phyloP scores from a whole-genome alignment of 805 yeast genomes.

The Candida ovalis region DNA sequence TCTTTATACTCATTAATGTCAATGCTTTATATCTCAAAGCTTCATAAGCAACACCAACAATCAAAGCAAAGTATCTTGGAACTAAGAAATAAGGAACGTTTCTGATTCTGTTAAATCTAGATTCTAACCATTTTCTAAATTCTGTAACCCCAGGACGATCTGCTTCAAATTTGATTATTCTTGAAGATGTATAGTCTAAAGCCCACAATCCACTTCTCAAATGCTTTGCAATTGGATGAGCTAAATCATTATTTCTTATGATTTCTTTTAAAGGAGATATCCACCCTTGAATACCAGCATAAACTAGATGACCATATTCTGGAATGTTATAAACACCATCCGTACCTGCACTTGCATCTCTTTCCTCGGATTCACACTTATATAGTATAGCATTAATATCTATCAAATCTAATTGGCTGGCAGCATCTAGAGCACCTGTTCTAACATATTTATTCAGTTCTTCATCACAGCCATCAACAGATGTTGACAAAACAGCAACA shows the following conservation, averaged over 20 bases:
- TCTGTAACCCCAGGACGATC: constrained; percentile 44
- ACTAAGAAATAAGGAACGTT: constrained; percentile 72
- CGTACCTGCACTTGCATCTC: constrained; percentile 68
- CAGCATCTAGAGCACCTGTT: constrained; percentile 73
- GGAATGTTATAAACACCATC: constrained; percentile 79
- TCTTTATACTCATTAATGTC: constrained; percentile 46
- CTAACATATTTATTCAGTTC: constrained; percentile 64
- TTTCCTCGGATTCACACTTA: constrained; percentile 82
- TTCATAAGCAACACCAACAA: constrained; percentile 79
- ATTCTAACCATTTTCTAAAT: constrained; percentile 67
- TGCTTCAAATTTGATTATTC: constrained; percentile 52
- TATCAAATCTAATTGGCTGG: constrained; percentile 52
- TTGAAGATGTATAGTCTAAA: constrained; percentile 61
- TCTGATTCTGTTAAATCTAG: constrained; percentile 60
- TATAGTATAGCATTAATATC: constrained; percentile 76
- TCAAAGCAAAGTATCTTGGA: constrained; percentile 83
- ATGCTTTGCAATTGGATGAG: constrained; percentile 80
- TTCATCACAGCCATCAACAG: constrained; percentile 60
- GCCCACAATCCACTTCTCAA: constrained; percentile 89
- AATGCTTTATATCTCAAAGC: constrained; percentile 72
- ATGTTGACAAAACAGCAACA: constrained; percentile 76
- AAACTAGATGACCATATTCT: constrained; percentile 64
- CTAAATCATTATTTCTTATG: constrained; percentile 68
- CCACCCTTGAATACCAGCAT: constrained; percentile 96
- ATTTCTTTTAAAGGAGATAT: constrained; percentile 59